phyloP scores from a whole-genome alignment of 108 stramenopile species.

The Cyclotella sp. region DNA sequence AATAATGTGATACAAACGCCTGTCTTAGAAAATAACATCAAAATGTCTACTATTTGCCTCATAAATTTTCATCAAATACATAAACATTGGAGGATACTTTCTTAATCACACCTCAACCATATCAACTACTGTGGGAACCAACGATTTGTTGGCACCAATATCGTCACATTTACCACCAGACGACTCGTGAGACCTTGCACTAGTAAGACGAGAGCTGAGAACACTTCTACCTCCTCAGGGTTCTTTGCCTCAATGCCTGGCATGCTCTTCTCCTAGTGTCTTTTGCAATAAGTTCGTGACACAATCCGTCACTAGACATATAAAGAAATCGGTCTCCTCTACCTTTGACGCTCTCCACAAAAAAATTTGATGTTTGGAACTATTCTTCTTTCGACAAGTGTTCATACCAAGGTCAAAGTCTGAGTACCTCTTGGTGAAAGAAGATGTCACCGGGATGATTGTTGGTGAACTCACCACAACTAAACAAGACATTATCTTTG shows the following conservation, averaged over 20 bases:
- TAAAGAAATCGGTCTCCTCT: constrained; percentile 44
- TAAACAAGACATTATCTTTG: constrained; percentile 77
- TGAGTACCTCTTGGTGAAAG: constrained; percentile 56
- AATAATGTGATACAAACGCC: no score
- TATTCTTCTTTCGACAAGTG: constrained; percentile 44
- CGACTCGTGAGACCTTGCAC: background rate
- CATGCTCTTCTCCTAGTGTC: constrained; percentile 51
- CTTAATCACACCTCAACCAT: background rate
- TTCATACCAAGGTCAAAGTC: constrained; percentile 34
- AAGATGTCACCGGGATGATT: constrained; percentile 69
- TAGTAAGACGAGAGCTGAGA: constrained; percentile 10
- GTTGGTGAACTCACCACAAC: constrained; percentile 77
- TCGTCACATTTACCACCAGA: background rate
- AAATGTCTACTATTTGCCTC: no score
- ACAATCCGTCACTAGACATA: constrained; percentile 44
- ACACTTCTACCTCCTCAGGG: constrained; percentile 15
- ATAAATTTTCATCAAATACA: no score
- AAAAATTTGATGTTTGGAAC: constrained; percentile 34
- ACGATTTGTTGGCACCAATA: background rate
- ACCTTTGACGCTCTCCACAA: constrained; percentile 38
- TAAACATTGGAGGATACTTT: no score
- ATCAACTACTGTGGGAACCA: background rate
- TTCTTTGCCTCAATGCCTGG: constrained; percentile 50
- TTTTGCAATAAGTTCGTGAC: constrained; percentile 50
- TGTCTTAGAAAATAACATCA: no score